These are phyloP conservation scores for Echium plantagineum DNA, from an alignment of 257 asterid genomes.

Conservation along the genomic window DNA sequence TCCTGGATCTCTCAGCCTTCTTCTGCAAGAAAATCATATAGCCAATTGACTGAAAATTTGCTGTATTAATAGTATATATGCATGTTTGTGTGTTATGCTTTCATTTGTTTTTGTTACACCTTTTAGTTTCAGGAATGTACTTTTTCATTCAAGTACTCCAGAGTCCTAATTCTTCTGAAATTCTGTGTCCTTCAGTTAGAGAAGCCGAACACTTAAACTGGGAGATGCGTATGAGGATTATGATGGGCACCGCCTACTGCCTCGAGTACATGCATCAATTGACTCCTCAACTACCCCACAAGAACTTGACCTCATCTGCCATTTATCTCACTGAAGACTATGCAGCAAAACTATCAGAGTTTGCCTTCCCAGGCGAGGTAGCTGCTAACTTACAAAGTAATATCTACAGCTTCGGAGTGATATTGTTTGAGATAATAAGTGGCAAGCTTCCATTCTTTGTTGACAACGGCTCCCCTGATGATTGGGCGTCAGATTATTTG, in stretches of 20 bases:
- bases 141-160: neutral
- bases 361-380: conserved; percentile 29
- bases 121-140: neutral
- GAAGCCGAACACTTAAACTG: conserved; percentile 91
- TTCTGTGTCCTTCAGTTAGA: conserved; percentile 35
- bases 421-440: conserved; percentile 56
- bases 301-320: conserved; percentile 51
- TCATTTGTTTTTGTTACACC: no score
- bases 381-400: conserved; percentile 28
- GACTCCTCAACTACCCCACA: conserved; percentile 46
- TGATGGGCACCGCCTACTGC: conserved; percentile 89
- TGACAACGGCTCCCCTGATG: conserved; percentile 33
- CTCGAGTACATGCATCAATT: conserved; percentile 72
- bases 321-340: conserved; percentile 70
- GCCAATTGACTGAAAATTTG: neutral
- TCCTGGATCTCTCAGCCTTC: neutral
- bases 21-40: neutral
- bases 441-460: conserved; percentile 61
- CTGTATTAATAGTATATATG: neutral
- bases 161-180: conserved; percentile 1
- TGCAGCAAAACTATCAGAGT: conserved; percentile 81
- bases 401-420: conserved; percentile 69
- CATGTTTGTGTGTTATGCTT: no score
- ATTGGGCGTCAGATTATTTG: conserved; percentile 69
- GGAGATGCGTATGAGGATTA: conserved; percentile 61